Evolutionary conservation across 129 eudicot species (phyloP), one percentile per base, ranked within the genome.

Genomic region (Calendula officinalis): DNA sequence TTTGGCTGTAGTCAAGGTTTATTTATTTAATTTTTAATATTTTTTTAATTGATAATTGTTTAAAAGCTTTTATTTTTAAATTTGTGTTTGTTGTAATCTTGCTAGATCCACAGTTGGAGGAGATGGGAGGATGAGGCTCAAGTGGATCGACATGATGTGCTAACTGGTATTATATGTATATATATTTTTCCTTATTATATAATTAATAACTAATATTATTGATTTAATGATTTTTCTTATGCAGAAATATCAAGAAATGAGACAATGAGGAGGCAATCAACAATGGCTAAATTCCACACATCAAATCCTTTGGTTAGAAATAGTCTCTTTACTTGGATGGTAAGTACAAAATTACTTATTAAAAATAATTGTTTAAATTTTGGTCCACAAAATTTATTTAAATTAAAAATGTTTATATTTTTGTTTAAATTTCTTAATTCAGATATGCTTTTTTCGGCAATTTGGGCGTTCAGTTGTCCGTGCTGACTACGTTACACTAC

Each of bases 381-480:
- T 16, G 36, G n/a, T 48, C 8, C 0, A 22, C 0, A 2, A 59
- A 5, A 6, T 51, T 50, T 16, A 7, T 15, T 39, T 39, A 46
- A 30, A 9, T 42, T 42, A 11, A 11, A 6, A 38, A 37, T 9
- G 16, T 10, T 50, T 5, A 51, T 10, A 2, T 2, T 0, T 40
- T 37, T 40, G 6, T 64, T 3, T 37, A 1, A 53, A 22, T 16
- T 47, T 41, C 7, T 42, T 36, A 59, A 59, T 60, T 66, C 81
- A 91, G 96, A 79, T 81, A 6, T 91, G 98, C 68, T 91, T 91
- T 80, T 91, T 87, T 75, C 77, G 95, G 59, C 97, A 91, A 55
- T 91, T 91, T 68, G 88, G 96, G 35, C 73, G 42, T 68, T 84
- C 97, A 11, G 96, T 91, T 58, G 94, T 87, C 62, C 90, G 86